Conservation (phyloP, 23 red algal species). For the Gracilariopsis chorda region DNA sequence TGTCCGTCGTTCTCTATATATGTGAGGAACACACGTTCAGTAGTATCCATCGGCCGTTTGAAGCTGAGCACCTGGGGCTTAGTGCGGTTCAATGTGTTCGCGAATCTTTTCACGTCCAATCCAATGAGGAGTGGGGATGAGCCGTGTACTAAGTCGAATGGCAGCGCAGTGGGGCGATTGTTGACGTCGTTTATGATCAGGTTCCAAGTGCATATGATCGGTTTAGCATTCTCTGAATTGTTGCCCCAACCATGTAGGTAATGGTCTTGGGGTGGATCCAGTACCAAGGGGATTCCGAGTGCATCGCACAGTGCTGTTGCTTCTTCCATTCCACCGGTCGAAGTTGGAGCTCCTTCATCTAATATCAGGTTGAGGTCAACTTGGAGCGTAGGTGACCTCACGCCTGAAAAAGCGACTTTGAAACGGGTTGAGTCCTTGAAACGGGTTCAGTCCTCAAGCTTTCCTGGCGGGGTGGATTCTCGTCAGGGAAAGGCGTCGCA, state of each 20-base stretch:
- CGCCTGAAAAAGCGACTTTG: conserved; percentile 36
- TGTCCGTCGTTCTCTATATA: neutral
- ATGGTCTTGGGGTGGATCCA: neutral
- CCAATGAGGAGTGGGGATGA: conserved; percentile 6
- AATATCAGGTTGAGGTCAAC: neutral
- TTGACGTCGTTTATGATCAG: neutral
- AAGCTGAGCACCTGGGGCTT: neutral
- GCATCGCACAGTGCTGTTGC: conserved; percentile 9
- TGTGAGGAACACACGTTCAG: neutral
- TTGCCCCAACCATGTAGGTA: conserved; percentile 12
- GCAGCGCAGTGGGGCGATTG: neutral
- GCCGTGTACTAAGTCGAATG: conserved; percentile 31
- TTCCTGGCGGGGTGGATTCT: neutral
- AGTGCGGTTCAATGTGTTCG: conserved; percentile 20
- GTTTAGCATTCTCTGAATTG: neutral
- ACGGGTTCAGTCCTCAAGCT: neutral
- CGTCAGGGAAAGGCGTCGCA: neutral
- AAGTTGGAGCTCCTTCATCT: conserved; percentile 19
- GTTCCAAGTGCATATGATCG: conserved; percentile 9
- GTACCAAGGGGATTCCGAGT: neutral
- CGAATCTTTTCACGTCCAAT: conserved; percentile 17
- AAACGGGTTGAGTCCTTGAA: neutral
- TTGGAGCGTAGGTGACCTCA: conserved; percentile 12
- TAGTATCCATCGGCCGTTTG: neutral
- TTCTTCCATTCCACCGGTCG: conserved; percentile 11